Evolutionary conservation across 352 stramenopile genomes (phyloP), one percentile per base, ranked within the genome.

Genomic region (Pythium angustatum): DNA sequence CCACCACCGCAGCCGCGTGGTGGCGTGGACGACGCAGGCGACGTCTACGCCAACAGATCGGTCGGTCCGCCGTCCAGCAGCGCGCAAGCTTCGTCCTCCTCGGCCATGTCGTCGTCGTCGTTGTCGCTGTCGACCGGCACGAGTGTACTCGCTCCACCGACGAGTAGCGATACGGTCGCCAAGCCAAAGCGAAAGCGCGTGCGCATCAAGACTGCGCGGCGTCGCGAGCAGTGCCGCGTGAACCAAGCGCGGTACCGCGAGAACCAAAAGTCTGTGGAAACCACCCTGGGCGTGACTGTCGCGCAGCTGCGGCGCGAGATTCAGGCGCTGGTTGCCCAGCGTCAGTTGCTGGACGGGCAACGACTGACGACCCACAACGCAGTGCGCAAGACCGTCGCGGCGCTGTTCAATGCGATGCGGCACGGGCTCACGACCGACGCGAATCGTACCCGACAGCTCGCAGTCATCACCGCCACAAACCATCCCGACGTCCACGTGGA

Each of bases 211-310:
- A 76, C 73, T 0, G 45, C 70, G 2, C 62, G 55, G 8, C 58
- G 69, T n/a, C 69, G 66, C 41, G 61, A 77, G 40, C 72, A 77
- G 45, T 77, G 72, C 28, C 69, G 72, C 6, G 43, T 44, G 21
- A 77, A 77, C 50, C 69, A 79, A 19, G 66, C 72, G n/a, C 38
- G 63, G 26, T 79, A 79, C 60, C 57, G 57, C 17, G 6, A 57
- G 12, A 48, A 50, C 26, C 57, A 51, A 12, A 40, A 22, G 8
- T 12, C 6, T 17, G 24, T 10, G 4, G 19, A 21, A 14, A 26
- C 41, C 2, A 22, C 34, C 9, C 57, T 64, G 15, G 45, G 44
- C 6, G 30, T 15, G 6, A 21, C 45, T 11, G 45, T 57, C 14
- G 36, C 15, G 7, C 7, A n/a, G 7, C 15, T 44, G 11, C 36